Percentiles rank a stretch among this genome's conserved stretches.
These are phyloP conservation scores for Lentinula raphanica DNA, from an alignment of 768 basidiomycete species.

Conservation along the genomic window DNA sequence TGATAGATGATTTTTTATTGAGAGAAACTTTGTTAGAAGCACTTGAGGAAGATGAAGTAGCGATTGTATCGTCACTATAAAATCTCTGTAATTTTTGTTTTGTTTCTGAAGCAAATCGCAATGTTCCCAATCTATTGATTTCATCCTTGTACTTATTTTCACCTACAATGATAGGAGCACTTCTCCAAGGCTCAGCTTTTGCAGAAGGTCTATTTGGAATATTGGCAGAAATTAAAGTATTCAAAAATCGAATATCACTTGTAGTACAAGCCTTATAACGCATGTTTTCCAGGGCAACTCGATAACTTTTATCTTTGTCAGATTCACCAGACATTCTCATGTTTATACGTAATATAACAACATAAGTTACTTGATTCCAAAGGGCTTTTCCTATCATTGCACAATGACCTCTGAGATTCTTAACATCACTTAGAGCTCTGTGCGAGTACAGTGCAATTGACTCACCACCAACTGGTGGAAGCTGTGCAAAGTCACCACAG, in stretches of 20 bases:
- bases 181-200: constrained; percentile 13
- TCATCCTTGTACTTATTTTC: constrained; percentile 24
- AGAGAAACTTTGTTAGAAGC: too few relatives aligned
- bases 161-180: constrained; percentile 28
- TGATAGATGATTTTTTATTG: not conserved
- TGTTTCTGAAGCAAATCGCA: constrained; percentile 26
- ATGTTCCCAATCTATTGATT: constrained; percentile 22
- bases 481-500: constrained; percentile 35
- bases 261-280: constrained; percentile 18
- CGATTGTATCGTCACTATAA: constrained; percentile 21
- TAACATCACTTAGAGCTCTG: not conserved
- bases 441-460: constrained; percentile 10
- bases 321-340: constrained; percentile 26
- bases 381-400: constrained; percentile 15
- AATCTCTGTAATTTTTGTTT: constrained; percentile 21
- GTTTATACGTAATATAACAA: constrained; percentile 18
- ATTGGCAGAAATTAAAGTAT: constrained; percentile 12
- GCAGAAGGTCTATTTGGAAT: not conserved
- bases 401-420: constrained; percentile 4
- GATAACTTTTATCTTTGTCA: constrained; percentile 19
- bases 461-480: constrained; percentile 17
- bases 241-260: constrained; percentile 20
- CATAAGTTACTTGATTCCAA: constrained; percentile 19
- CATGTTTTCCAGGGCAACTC: constrained; percentile 26
- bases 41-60: too few relatives aligned